phyloP scores from a whole-genome alignment of 2,329 filamentous ascomycete species.

The Hypoxylon sp. region DNA sequence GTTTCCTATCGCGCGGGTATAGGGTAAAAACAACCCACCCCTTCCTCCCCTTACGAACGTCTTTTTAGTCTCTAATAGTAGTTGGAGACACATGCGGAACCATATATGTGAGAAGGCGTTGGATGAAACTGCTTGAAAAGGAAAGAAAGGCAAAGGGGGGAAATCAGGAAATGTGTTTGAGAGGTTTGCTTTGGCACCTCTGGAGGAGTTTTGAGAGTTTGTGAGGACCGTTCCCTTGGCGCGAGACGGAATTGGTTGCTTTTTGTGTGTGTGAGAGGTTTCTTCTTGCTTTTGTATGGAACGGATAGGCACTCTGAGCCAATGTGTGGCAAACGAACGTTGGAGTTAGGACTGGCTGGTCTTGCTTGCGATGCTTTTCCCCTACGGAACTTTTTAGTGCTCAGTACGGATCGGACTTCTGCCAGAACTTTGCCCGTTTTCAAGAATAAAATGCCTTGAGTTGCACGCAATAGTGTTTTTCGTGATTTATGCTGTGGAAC shows the following conservation, averaged over 20 bases:
- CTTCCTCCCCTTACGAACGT: conserved; percentile 1
- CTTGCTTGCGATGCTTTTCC: conserved; percentile 14
- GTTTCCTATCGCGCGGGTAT: conserved; percentile 23
- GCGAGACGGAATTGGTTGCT: conserved; percentile 8
- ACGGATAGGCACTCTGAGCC: conserved; percentile 15
- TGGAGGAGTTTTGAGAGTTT: conserved; percentile 34
- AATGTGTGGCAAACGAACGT: conserved; percentile 22
- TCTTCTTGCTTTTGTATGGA: conserved; percentile 27
- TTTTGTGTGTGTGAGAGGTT: conserved; percentile 11
- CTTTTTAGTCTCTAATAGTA: conserved; percentile 11
- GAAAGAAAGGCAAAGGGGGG: conserved; percentile 6
- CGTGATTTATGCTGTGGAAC: conserved; percentile 6
- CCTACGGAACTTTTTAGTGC: conserved; percentile 27
- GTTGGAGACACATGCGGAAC: conserved; percentile 10
- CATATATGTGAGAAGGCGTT: conserved; percentile 41
- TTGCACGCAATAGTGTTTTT: not conserved
- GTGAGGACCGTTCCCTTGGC: conserved; percentile 16
- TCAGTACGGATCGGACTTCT: conserved; percentile 25
- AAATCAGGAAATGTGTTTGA: conserved; percentile 32
- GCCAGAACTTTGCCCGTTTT: conserved; percentile 19
- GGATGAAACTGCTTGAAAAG: conserved; percentile 19
- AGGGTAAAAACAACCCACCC: conserved; percentile 3
- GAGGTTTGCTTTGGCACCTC: conserved; percentile 36
- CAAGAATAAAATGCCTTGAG: not conserved
- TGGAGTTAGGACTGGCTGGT: conserved; percentile 30